These are phyloP conservation scores for Trypanosoma mega DNA, from an alignment of 208 protist species.

Conservation along the genomic window DNA sequence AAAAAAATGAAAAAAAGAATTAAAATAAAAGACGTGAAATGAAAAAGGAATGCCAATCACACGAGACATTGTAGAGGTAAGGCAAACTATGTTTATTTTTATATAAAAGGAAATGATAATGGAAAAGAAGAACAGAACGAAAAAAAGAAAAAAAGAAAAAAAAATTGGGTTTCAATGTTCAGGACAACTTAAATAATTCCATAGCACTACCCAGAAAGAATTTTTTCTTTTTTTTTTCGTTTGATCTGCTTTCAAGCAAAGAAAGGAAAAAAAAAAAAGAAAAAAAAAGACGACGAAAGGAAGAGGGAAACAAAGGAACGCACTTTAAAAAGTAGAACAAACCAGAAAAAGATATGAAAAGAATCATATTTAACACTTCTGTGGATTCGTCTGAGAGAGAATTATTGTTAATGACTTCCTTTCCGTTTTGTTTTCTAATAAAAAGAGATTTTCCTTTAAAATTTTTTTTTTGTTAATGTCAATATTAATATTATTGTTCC, in stretches of 20 bases:
- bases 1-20: too few species aligned
- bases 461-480: too few species aligned
- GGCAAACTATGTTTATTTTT: background rate
- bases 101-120: background rate
- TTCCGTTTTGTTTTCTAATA: too few species aligned
- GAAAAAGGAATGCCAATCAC: too few species aligned
- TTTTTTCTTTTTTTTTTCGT: background rate
- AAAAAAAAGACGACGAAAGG: background rate
- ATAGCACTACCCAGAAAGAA: background rate
- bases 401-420: too few species aligned
- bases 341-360: background rate
- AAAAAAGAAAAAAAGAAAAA: slow-evolving; percentile 13
- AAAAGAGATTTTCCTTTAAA: too few species aligned
- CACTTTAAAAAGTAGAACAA: slow-evolving; percentile 7
- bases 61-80: background rate
- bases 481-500: too few species aligned
- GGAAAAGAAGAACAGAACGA: background rate
- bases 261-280: background rate
- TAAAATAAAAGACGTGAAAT: too few species aligned
- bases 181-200: too few species aligned
- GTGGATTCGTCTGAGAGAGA: too few species aligned
- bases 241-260: background rate
- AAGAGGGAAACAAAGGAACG: too few species aligned
- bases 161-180: too few species aligned
- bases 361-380: background rate